A percentile compares a stretch with the other conserved stretches of the same genome.
phyloP scores from a whole-genome alignment of 164 flowering plant genomes.

The Tinospora cordifolia region DNA sequence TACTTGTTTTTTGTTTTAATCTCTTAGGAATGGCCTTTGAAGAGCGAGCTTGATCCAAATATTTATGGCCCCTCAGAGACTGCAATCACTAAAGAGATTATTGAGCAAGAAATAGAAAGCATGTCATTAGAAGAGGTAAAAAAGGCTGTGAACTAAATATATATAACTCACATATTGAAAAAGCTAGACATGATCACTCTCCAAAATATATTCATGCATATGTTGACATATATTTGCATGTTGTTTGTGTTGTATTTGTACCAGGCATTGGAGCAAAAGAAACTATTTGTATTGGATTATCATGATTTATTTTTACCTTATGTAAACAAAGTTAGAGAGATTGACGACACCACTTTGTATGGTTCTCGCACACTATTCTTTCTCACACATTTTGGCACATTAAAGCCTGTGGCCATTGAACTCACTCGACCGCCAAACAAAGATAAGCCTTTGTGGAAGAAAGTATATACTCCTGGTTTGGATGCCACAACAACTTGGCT shows the following conservation, averaged over 20 bases:
- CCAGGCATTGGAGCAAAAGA: constrained; percentile 48
- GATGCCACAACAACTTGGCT: constrained; percentile 50
- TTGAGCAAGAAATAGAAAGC: constrained; percentile 27
- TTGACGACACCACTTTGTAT: constrained; percentile 50
- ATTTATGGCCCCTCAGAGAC: constrained; percentile 40
- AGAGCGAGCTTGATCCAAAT: constrained; percentile 36
- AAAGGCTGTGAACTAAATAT: not conserved
- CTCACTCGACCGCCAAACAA: constrained; percentile 44
- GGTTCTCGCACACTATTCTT: constrained; percentile 68
- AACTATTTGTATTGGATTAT: constrained; percentile 54
- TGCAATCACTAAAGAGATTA: constrained; percentile 27
- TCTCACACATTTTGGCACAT: constrained; percentile 32
- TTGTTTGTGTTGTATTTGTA: constrained; percentile 10
- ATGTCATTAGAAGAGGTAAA: constrained; percentile 36
- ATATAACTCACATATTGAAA: not conserved
- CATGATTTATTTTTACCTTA: constrained; percentile 55
- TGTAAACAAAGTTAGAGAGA: constrained; percentile 38
- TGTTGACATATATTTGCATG: not conserved
- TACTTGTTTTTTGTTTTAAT: not conserved
- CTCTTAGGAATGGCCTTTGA: constrained; percentile 43
- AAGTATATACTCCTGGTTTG: constrained; percentile 38
- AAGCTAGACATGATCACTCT: too few species aligned
- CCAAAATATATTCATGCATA: not conserved
- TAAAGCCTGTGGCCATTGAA: constrained; percentile 64
- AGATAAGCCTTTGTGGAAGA: constrained; percentile 45